Evolutionary conservation across 352 stramenopile species (phyloP).

Genomic region (Pythium oligandrum): DNA sequence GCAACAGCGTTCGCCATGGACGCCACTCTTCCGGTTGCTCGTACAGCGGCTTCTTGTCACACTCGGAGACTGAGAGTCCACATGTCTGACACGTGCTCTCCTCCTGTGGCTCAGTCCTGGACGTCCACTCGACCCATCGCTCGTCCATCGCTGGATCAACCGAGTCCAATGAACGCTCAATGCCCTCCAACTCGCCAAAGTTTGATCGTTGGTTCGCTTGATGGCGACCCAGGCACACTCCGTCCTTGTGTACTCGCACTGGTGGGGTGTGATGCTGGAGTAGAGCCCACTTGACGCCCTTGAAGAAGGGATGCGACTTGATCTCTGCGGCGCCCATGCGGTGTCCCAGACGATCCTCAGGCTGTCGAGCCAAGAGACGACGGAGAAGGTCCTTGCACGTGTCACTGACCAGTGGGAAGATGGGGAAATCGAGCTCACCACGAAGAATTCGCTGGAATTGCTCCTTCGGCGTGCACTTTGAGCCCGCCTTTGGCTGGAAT

Average conservation of each 20-base stretch:
- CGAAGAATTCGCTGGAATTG: constrained; percentile 57
- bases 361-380: constrained; percentile 17
- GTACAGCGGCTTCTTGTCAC: no score
- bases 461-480: constrained; percentile 15
- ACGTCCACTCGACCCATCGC: no score
- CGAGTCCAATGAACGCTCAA: no score
- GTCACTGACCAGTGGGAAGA: constrained; percentile 15
- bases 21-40: no score
- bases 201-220: no score
- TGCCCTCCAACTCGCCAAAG: no score
- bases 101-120: no score
- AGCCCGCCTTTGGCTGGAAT: constrained; percentile 28
- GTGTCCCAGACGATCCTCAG: constrained; percentile 22
- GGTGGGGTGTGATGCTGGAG: constrained; percentile 4
- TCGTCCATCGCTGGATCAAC: no score
- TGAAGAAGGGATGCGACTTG: constrained; percentile 32
- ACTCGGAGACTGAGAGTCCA: no score
- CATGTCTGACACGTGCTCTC: no score
- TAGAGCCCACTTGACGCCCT: constrained; percentile 22
- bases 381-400: constrained; percentile 25
- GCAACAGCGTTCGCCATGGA: no score
- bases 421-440: constrained; percentile 34
- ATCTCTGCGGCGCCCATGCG: constrained; percentile 21
- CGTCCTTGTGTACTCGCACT: not conserved
- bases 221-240: no score